Base-by-base conservation (phyloP, 202 grass and related monocot genomes). In the Zoysia matrella region DNA sequence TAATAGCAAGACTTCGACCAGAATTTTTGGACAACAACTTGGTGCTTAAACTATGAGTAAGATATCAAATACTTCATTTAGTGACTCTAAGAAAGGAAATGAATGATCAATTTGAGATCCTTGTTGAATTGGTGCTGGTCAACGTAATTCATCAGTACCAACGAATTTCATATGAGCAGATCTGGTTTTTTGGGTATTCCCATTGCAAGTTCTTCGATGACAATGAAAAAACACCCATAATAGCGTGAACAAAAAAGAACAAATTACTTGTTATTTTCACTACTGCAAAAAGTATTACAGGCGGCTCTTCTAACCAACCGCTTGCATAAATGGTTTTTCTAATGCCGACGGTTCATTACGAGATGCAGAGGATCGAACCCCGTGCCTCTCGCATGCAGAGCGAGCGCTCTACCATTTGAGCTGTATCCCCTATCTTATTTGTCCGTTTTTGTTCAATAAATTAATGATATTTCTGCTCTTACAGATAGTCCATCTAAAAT, bases 371-470 rank as follows among this genome's bases (percentile, higher is more conserved):
- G 82, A 96, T 99, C 87, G 91, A 99, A 95, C 89, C 83, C 92
- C 87, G 91, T 98, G 74, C 90, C 92, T 95, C 92, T 95, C 89
- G 92, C 96, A 99, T 95, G 93, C 96, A 93, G 94, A 99, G 92
- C 92, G 92, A 99, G 89, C 92, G 93, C 96, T 98, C 96, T 94
- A 95, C 92, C 92, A 92, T 95, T 93, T 94, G 89, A 95, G 92
- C 87, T 98, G 95, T 87, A 93, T 87, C 80, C 90, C 92, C 95
- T 1, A 36, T 36, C 30, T 36, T 36, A 36, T 36, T 36, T 36
- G 30, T 36, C 30, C 30, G 30, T 36, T 36, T 36, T 36, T 36
- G 30, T 36, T 36, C 30, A 36, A 36, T 36, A 36, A 36, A 36
- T 36, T 36, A 36, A 36, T 1, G 30, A 1, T 36, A 36, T 36